phyloP scores from a whole-genome alignment of 2,329 filamentous ascomycete genomes.

The Fusarium humuli region DNA sequence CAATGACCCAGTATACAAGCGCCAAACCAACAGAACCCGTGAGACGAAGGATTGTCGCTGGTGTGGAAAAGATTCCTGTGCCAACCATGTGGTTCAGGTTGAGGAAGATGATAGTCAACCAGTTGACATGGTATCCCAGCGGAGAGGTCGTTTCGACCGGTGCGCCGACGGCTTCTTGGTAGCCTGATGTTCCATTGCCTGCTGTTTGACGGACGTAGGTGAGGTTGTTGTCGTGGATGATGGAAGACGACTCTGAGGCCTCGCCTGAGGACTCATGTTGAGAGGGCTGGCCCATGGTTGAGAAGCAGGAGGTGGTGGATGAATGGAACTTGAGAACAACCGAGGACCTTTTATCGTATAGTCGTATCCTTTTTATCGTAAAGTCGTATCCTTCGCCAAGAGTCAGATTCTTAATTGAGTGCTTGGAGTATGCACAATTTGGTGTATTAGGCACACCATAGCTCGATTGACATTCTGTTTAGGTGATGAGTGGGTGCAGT shows the following conservation, averaged over 20 bases:
- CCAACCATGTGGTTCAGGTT: conserved; percentile 74
- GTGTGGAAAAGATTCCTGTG: conserved; percentile 73
- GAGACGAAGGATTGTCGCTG: conserved; percentile 63
- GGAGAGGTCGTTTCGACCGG: conserved; percentile 70
- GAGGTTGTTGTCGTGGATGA: conserved; percentile 39
- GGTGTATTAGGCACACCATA: too few relatives aligned
- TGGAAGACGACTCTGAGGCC: neutral
- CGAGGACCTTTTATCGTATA: too few relatives aligned
- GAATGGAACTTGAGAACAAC: too few relatives aligned
- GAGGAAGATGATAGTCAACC: conserved; percentile 67
- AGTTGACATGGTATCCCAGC: conserved; percentile 68
- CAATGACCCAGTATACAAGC: conserved; percentile 73
- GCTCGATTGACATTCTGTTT: too few relatives aligned
- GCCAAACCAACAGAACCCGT: conserved; percentile 72
- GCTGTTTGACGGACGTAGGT: conserved; percentile 47
- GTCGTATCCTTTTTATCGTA: too few relatives aligned
- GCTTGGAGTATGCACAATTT: too few relatives aligned
- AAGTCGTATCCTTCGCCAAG: too few relatives aligned
- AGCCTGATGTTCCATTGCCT: conserved; percentile 62
- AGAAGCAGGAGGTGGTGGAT: too few relatives aligned
- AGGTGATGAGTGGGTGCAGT: too few relatives aligned
- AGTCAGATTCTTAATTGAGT: too few relatives aligned
- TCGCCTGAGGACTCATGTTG: neutral
- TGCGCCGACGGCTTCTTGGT: conserved; percentile 71
- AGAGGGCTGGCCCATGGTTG: neutral